Conservation (phyloP, 768 basidiomycete genomes). For the Candolleomyces aberdarensis region DNA sequence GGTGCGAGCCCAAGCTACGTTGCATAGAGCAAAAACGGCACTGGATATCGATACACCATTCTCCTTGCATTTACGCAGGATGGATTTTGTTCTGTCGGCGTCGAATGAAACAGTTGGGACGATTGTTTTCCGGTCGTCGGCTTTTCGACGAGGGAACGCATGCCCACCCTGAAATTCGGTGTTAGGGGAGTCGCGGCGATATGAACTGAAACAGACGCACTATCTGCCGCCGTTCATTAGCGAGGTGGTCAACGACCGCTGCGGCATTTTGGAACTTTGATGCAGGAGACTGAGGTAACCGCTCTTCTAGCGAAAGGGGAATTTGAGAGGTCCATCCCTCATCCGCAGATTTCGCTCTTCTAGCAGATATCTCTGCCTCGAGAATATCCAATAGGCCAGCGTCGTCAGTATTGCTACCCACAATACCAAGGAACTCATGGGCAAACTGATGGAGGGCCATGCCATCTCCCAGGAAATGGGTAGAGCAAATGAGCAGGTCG, state of each 20-base stretch:
- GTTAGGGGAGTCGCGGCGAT: slow-evolving; percentile 1
- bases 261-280: slow-evolving; percentile 43
- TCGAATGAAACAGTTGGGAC: slow-evolving; percentile 68
- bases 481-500: slow-evolving; percentile 70
- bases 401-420: slow-evolving; percentile 28
- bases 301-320: slow-evolving; percentile 47
- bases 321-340: slow-evolving; percentile 1
- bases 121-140: slow-evolving; percentile 51
- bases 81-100: slow-evolving; percentile 50
- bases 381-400: slow-evolving; percentile 24
- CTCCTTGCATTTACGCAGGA: slow-evolving; percentile 68
- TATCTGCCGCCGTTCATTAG: slow-evolving; percentile 52
- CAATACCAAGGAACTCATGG: slow-evolving; percentile 71
- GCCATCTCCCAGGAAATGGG: slow-evolving; percentile 84
- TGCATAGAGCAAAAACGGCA: slow-evolving; percentile 72
- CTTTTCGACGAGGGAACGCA: slow-evolving; percentile 52
- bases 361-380: neutral
- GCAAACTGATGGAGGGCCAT: slow-evolving; percentile 83
- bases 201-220: slow-evolving; percentile 28
- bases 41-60: slow-evolving; percentile 73
- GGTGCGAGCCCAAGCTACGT: slow-evolving; percentile 67
- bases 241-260: slow-evolving; percentile 53
- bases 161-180: slow-evolving; percentile 62
- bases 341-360: neutral
- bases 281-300: slow-evolving; percentile 33